A percentile compares a stretch with the other conserved stretches of the same genome.
These are phyloP conservation scores for Neoarthrinium moseri DNA, from an alignment of 2,329 filamentous ascomycete species.

Conservation along the genomic window DNA sequence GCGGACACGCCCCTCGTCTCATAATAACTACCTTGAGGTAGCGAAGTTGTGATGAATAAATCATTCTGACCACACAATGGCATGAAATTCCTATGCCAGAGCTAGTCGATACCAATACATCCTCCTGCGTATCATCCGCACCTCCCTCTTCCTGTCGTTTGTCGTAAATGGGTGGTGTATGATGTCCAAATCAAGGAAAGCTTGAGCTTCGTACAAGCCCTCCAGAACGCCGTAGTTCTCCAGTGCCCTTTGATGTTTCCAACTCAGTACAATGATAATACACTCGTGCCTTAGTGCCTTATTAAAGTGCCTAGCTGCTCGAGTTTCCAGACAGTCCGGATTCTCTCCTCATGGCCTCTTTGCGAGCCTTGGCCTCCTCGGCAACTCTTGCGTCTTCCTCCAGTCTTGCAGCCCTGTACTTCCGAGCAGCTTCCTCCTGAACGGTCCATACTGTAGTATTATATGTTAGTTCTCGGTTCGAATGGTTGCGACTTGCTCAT, in stretches of 20 bases:
- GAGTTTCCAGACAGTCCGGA: constrained; percentile 18
- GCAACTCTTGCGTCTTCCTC: constrained; percentile 30
- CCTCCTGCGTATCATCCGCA: too few relatives aligned
- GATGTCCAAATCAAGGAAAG: too few relatives aligned
- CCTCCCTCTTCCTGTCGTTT: too few relatives aligned
- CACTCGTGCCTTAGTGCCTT: neutral
- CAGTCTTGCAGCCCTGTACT: constrained; percentile 31
- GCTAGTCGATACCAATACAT: too few relatives aligned
- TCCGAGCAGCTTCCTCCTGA: constrained; percentile 36
- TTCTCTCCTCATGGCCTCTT: constrained; percentile 40
- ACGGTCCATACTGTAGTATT: constrained; percentile 41
- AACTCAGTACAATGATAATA: neutral
- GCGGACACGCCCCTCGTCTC: neutral
- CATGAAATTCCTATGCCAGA: too few relatives aligned
- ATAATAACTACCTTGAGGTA: too few relatives aligned
- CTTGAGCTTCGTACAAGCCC: too few relatives aligned
- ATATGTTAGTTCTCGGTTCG: neutral
- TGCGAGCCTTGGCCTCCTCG: constrained; percentile 36
- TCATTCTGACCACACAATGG: too few relatives aligned
- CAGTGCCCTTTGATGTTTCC: neutral
- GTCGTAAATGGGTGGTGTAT: too few relatives aligned
- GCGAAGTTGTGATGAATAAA: too few relatives aligned
- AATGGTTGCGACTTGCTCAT: neutral
- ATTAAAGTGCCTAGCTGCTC: neutral
- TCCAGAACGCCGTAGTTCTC: neutral